phyloP scores from a whole-genome alignment of 2,329 filamentous ascomycete genomes.

The Pochonia chlamydosporia region DNA sequence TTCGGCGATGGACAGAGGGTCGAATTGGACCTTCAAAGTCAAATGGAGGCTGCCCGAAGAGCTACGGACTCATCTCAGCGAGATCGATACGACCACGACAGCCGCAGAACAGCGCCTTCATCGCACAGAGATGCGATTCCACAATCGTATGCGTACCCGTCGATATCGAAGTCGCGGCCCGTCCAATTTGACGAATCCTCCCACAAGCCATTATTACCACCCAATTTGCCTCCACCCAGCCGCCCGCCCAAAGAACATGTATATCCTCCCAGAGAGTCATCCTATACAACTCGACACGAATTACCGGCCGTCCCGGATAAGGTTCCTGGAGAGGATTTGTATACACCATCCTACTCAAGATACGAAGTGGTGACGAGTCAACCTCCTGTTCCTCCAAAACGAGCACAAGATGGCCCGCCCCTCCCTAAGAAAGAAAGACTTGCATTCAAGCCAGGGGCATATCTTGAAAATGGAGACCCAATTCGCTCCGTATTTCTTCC shows the following conservation, averaged over 20 bases:
- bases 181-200: constrained; percentile 34
- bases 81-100: not conserved
- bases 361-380: not conserved
- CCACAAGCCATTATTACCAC: constrained; percentile 11
- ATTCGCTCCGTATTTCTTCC: constrained; percentile 87
- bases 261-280: not conserved
- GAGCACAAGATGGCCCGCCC: constrained; percentile 16
- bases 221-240: constrained; percentile 22
- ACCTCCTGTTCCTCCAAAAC: constrained; percentile 25
- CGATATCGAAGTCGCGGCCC: constrained; percentile 46
- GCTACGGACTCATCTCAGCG: constrained; percentile 29
- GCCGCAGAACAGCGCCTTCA: constrained; percentile 11
- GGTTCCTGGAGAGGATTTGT: constrained; percentile 12
- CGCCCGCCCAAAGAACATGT: constrained; percentile 25
- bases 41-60: constrained; percentile 49
- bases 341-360: constrained; percentile 6
- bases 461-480: constrained; percentile 82
- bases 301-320: constrained; percentile 24
- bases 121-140: constrained; percentile 18
- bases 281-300: not conserved
- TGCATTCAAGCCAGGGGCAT: constrained; percentile 69
- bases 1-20: constrained; percentile 16
- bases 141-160: constrained; percentile 49
- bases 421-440: constrained; percentile 51
- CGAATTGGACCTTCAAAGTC: constrained; percentile 39